Conservation (phyloP, 257 asterid genomes). For the Craterostigma plantagineum region DNA sequence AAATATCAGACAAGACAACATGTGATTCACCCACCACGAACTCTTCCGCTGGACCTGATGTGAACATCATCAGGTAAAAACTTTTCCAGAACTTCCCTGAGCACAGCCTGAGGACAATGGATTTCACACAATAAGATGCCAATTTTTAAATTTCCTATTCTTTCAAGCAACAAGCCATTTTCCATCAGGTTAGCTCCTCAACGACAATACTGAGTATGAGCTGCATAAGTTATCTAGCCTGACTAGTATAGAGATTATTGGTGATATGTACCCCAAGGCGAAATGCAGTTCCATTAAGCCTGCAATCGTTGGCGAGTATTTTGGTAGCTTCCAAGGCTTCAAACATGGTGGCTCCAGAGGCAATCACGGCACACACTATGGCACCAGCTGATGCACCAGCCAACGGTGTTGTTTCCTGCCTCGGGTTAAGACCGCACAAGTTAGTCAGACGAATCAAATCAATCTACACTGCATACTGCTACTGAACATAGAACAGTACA, state of each 20-base stretch:
- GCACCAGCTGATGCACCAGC: slow-evolving; percentile 99
- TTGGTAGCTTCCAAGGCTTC: slow-evolving; percentile 79
- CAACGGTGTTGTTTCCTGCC: slow-evolving; percentile 79
- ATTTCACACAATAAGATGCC: slow-evolving; percentile 4
- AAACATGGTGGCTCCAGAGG: slow-evolving; percentile 82
- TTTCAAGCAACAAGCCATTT: not conserved
- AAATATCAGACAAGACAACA: no score
- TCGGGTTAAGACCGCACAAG: slow-evolving; percentile 1
- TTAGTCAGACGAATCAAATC: no score
- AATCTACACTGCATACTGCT: no score
- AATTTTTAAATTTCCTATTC: not conserved
- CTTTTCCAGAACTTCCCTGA: slow-evolving; percentile 46
- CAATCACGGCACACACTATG: slow-evolving; percentile 80
- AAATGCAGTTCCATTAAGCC: slow-evolving; percentile 88
- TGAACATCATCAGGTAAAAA: slow-evolving; percentile 80
- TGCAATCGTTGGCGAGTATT: slow-evolving; percentile 72
- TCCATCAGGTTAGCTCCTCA: slow-evolving; percentile 1
- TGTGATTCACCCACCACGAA: slow-evolving; percentile 49
- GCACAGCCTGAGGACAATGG: slow-evolving; percentile 59
- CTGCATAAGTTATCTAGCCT: not conserved
- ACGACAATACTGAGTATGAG: no score
- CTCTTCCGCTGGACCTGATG: slow-evolving; percentile 78
- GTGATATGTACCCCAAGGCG: slow-evolving; percentile 74
- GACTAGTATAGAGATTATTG: not conserved
- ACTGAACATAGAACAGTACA: not conserved